Evolutionary conservation across 2,329 filamentous ascomycete species (phyloP), one percentile per base, ranked within the genome.

Genomic region (Amesomyces nigricolor): DNA sequence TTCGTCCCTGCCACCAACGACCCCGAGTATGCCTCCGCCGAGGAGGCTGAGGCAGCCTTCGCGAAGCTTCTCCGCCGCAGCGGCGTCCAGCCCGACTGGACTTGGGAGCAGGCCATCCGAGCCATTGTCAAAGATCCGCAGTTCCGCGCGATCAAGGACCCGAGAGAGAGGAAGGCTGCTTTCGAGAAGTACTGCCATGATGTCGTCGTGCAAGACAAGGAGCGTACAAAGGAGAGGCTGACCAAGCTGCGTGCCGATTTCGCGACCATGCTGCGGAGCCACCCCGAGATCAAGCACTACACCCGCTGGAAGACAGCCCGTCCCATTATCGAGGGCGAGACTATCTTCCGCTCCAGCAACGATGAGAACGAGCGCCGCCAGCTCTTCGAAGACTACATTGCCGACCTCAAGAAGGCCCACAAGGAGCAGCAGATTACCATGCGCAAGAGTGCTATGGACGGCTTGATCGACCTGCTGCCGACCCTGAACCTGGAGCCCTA

Each of bases 121-220:
- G 83, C 84, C 17, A 89, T 89, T 16, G 90, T 95, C 63, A 92
- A 88, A 66, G 94, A 99, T 63, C 85, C 91, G 45, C 90, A 96
- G 66, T 97, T 94, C 70, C 88, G 92, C 59, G 89, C 94, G 17
- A 85, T 99, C 63, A 94, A 92, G 66, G 91, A 96, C 65, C 90
- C 94, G 5, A 91, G 87, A 71, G 91, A 96, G 68, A 85, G 94
- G 63, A 94, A 90, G 72, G 79, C 85, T 62, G 89, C 91, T 16
- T 99, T 96, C 71, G 89, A 96, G 74, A 96, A 96, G 74, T 99
- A 94, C 76, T 90, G 89, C 69, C 80, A 90, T 65, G 90, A 97
- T 70, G 82, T 95, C 71, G 84, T 94, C 63, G 79, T 88, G 63
- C 89, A 96, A 74, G 94, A 99, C 75, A 94, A 95, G 76, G 90